Evolutionary conservation across 495 filamentous ascomycete species (phyloP).

Genomic region (Rhizodiscina lignyota): DNA sequence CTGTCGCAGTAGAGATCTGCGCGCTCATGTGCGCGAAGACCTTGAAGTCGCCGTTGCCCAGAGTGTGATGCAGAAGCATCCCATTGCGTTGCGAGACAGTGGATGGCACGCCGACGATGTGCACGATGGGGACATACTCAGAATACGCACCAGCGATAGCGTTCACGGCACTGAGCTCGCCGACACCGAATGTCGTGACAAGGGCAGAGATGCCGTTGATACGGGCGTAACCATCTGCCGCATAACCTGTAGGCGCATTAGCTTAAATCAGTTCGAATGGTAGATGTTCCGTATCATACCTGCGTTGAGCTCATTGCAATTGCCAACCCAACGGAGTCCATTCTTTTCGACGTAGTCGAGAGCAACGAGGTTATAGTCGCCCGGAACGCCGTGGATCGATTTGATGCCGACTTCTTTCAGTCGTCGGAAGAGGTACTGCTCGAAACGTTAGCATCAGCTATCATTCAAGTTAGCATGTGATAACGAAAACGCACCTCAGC

Average conservation of each 20-base stretch:
- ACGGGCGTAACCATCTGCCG: constrained; percentile 56
- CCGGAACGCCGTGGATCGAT: constrained; percentile 49
- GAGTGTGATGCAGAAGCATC: constrained; percentile 77
- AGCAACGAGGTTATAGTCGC: constrained; percentile 33
- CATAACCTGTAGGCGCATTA: constrained; percentile 35
- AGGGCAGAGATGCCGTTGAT: constrained; percentile 48
- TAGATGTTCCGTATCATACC: constrained; percentile 30
- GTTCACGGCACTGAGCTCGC: constrained; percentile 52
- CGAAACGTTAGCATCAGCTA: constrained; percentile 1
- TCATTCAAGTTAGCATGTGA: neutral
- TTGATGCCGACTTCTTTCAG: constrained; percentile 45
- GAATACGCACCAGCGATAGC: constrained; percentile 53
- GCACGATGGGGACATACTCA: constrained; percentile 62
- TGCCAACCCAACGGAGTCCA: constrained; percentile 49
- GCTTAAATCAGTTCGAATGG: neutral
- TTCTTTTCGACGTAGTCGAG: constrained; percentile 45
- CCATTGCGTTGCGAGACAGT: constrained; percentile 40
- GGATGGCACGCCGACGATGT: constrained; percentile 62
- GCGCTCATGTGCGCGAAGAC: constrained; percentile 70
- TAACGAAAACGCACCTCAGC: constrained; percentile 21
- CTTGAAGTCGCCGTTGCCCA: constrained; percentile 80
- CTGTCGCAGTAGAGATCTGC: constrained; percentile 51
- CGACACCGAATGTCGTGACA: constrained; percentile 54
- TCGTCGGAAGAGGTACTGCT: constrained; percentile 40
- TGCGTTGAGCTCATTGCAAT: constrained; percentile 52